These are phyloP conservation scores for Mortierella sp. DNA, from an alignment of 371 early-diverging fungal genomes.

Conservation along the genomic window DNA sequence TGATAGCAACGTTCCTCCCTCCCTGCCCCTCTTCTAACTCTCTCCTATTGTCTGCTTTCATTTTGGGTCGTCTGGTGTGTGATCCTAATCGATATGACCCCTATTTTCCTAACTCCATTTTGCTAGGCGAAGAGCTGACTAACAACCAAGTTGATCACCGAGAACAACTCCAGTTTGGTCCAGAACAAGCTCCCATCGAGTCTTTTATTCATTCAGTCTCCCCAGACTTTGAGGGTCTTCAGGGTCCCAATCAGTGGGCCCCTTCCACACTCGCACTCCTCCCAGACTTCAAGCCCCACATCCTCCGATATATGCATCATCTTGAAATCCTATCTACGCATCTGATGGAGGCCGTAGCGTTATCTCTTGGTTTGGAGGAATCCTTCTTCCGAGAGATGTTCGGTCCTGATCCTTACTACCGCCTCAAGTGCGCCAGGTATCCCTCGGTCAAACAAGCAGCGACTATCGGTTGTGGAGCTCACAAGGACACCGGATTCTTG, in stretches of 20 bases:
- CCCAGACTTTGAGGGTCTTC: constrained; percentile 58
- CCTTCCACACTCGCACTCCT: constrained; percentile 29
- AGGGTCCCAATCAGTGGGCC: constrained; percentile 72
- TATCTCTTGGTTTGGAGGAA: constrained; percentile 59
- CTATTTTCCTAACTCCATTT: background rate
- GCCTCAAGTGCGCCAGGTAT: constrained; percentile 49
- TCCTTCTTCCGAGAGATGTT: constrained; percentile 59
- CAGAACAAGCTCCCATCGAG: constrained; percentile 54
- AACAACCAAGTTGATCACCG: constrained; percentile 52
- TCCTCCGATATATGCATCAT: constrained; percentile 57
- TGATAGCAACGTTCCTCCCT: too few species aligned
- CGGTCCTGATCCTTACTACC: constrained; percentile 59
- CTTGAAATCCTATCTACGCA: constrained; percentile 59
- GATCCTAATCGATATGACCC: too few species aligned
- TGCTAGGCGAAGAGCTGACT: constrained; percentile 35
- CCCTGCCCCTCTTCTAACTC: background rate
- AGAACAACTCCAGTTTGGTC: constrained; percentile 71
- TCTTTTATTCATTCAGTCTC: constrained; percentile 31
- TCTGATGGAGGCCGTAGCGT: constrained; percentile 62
- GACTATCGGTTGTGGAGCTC: constrained; percentile 51
- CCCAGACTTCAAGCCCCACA: constrained; percentile 58
- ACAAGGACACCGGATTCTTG: constrained; percentile 62
- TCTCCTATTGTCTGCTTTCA: too few species aligned
- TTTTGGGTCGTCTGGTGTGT: too few species aligned
- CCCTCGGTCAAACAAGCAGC: constrained; percentile 34